Percentiles rank a stretch among this genome's conserved stretches.
Conservation (phyloP, 1,139 yeast species). For the Wickerhamomyces sp. region DNA sequence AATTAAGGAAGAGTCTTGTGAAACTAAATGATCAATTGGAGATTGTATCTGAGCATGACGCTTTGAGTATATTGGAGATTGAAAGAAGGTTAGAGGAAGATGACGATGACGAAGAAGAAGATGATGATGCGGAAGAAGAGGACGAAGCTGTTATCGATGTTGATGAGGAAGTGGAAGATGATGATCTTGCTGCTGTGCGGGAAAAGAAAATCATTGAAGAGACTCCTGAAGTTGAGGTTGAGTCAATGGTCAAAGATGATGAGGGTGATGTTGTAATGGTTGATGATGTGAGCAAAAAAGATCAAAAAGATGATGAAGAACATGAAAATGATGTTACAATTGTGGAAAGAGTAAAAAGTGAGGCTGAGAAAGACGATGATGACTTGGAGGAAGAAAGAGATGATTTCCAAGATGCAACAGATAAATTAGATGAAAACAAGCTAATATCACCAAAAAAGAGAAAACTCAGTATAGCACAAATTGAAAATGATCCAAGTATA, state of each 20-base stretch:
- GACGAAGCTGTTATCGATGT: slow-evolving; percentile 1
- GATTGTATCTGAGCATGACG: slow-evolving; percentile 42
- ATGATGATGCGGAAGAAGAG: background rate
- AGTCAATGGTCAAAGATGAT: slow-evolving; percentile 1
- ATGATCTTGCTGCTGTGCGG: slow-evolving; percentile 2
- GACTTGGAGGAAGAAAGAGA: slow-evolving; percentile 12
- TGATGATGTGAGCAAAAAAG: slow-evolving; percentile 2
- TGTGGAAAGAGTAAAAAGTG: slow-evolving; percentile 2
- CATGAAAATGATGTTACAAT: slow-evolving; percentile 2
- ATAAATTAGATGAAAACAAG: slow-evolving; percentile 4
- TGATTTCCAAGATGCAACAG: slow-evolving; percentile 4
- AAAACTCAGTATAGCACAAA: slow-evolving; percentile 23
- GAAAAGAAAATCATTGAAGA: background rate
- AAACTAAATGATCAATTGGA: slow-evolving; percentile 46
- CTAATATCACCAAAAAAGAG: slow-evolving; percentile 10
- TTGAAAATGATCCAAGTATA: slow-evolving; percentile 54
- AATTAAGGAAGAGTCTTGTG: slow-evolving; percentile 42
- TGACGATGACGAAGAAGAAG: slow-evolving; percentile 3
- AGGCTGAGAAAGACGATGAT: background rate
- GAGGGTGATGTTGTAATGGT: slow-evolving; percentile 1
- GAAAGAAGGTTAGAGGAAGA: slow-evolving; percentile 9
- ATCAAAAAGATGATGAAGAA: slow-evolving; percentile 6
- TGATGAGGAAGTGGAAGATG: slow-evolving; percentile 9
- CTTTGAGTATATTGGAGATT: slow-evolving; percentile 27
- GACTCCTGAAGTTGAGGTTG: slow-evolving; percentile 6